Percentiles rank a stretch among this genome's conserved stretches.
phyloP scores from a whole-genome alignment of 805 yeast genomes.

The Kurtzmaniella fragi region DNA sequence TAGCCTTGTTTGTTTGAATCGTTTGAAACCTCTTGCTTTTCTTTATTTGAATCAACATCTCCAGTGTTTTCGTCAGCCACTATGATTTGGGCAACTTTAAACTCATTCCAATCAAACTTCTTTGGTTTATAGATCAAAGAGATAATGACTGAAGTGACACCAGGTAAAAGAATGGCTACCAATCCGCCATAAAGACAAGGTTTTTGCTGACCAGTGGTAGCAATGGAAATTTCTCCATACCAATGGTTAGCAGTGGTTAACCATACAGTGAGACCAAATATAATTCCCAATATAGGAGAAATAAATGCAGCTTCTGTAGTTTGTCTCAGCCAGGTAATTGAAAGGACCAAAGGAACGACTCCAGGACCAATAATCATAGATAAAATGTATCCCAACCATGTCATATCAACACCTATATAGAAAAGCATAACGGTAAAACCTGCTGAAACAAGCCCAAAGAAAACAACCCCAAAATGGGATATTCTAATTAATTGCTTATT shows the following conservation, averaged over 20 bases:
- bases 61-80: constrained; percentile 9
- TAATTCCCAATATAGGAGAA: constrained; percentile 26
- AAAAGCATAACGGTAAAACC: constrained; percentile 34
- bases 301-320: constrained; percentile 23
- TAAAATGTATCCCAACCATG: constrained; percentile 28
- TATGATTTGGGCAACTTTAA: constrained; percentile 16
- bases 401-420: constrained; percentile 23
- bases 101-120: constrained; percentile 24
- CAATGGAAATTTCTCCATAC: constrained; percentile 21
- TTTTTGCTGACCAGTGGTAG: constrained; percentile 22
- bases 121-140: constrained; percentile 21
- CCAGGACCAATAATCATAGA: constrained; percentile 37
- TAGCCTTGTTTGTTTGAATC: background rate
- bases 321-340: constrained; percentile 30
- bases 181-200: constrained; percentile 32
- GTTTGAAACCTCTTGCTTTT: constrained; percentile 6
- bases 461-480: constrained; percentile 39
- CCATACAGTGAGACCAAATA: constrained; percentile 27
- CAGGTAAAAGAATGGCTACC: constrained; percentile 29
- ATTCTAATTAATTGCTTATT: constrained; percentile 36
- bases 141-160: constrained; percentile 19
- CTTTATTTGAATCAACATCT: constrained; percentile 4
- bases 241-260: constrained; percentile 21
- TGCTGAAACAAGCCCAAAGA: constrained; percentile 30
- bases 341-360: constrained; percentile 29